Evolutionary conservation across 2,329 filamentous ascomycete genomes (phyloP), one percentile per base, ranked within the genome.

Genomic region (Calcarisporium arbuscula): DNA sequence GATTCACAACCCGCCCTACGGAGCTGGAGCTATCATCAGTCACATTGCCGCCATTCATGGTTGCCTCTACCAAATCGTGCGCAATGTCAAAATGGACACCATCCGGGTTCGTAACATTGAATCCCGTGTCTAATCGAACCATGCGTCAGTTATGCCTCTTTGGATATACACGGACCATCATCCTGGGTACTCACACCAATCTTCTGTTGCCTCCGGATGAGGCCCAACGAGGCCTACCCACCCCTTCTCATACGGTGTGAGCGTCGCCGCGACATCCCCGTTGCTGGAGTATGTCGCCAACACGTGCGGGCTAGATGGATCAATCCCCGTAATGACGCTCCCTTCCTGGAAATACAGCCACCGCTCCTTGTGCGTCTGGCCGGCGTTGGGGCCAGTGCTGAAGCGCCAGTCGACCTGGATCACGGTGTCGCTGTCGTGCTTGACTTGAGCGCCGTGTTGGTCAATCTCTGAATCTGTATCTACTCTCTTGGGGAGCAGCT

Each of bases 281-380:
- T 43, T 46, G 22, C 25, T 38, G 3, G 48, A 50, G 28, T 53
- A 53, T 8, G 38, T 37, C 4, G 35, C 48, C 18, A 53, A 18
- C 2, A 52, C 37, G 8, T 32, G 25, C 14, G 27, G 35, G 16
- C 42, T 34, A 7, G 26, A 23, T 4, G 11, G 8, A 10, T 33
- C 18, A 6, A 49, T n/a, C 16, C 47, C 44, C 10, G 33, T 45
- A 21, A 51, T 39, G 15, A 37, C 23, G 3, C 41, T 43, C 10
- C 50, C 49, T 11, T 53, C 50, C 28, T 53, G 50, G 28, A 51
- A 53, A 28, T 49, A 53, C 10, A 48, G 15, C 50, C 50, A 52
- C 11, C 38, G 35, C 19, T 35, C 30, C 12, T 30, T 29, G 8
- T 39, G 35, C 2, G 39, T 47, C 19, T 36, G 30, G 10, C 48